phyloP scores from a whole-genome alignment of 1,139 yeast genomes.

The Candida tropicalis region DNA sequence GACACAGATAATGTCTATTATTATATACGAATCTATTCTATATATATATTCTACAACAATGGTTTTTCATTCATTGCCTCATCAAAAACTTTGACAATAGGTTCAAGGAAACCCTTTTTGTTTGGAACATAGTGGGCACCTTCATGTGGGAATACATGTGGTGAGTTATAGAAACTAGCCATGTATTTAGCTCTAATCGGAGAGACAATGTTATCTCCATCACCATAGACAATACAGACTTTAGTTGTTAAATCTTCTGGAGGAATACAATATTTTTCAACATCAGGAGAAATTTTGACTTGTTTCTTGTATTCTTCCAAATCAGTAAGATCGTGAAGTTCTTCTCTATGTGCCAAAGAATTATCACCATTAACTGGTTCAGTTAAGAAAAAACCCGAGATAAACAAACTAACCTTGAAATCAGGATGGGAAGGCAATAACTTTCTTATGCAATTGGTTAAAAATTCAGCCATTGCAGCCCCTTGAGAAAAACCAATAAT shows the following conservation, averaged over 20 bases:
- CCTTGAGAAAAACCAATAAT: constrained; percentile 93
- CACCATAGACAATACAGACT: constrained; percentile 34
- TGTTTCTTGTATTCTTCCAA: constrained; percentile 22
- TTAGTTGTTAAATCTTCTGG: constrained; percentile 23
- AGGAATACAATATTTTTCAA: constrained; percentile 22
- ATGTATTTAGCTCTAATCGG: constrained; percentile 32
- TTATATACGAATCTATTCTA: not conserved
- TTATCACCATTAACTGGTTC: constrained; percentile 24
- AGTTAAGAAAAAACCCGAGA: constrained; percentile 62
- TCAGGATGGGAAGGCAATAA: constrained; percentile 40
- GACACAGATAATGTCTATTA: no score
- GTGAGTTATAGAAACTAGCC: constrained; percentile 22
- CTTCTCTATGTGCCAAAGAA: constrained; percentile 18
- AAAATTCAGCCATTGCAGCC: constrained; percentile 74
- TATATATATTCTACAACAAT: constrained; percentile 16
- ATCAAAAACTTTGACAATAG: constrained; percentile 28
- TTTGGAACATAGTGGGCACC: constrained; percentile 43
- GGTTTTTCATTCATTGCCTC: constrained; percentile 20
- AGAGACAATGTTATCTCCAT: constrained; percentile 37
- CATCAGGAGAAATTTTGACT: constrained; percentile 22
- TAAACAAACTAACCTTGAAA: constrained; percentile 51
- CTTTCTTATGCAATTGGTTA: constrained; percentile 46
- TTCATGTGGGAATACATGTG: constrained; percentile 29
- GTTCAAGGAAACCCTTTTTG: constrained; percentile 28
- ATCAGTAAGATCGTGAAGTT: constrained; percentile 25